Percentiles rank a stretch among this genome's conserved stretches.
Conservation (phyloP, 208 protist species). For the Leishmania aethiopica region DNA sequence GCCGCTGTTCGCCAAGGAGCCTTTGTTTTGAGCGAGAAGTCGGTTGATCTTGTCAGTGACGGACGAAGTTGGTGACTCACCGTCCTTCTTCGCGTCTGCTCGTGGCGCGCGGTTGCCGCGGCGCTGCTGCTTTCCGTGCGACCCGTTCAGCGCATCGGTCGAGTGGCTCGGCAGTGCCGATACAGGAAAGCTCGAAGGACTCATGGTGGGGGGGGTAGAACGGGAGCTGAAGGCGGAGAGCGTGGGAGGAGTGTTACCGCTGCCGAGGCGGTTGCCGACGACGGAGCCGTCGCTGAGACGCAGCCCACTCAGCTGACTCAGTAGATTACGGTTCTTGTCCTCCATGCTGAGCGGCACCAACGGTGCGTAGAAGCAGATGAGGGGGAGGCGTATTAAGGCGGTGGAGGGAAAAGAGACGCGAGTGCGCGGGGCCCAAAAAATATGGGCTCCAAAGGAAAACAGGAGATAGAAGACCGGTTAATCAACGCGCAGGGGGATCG, state of each 20-base stretch:
- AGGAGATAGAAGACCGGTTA: not conserved
- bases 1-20: slow-evolving; percentile 12
- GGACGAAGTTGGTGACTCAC: slow-evolving; percentile 9
- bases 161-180: slow-evolving; percentile 7
- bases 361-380: not conserved
- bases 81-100: not conserved
- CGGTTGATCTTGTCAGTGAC: slow-evolving; percentile 33
- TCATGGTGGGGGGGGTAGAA: slow-evolving; percentile 11
- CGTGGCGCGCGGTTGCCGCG: slow-evolving; percentile 6
- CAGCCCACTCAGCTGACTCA: slow-evolving; percentile 46
- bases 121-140: slow-evolving; percentile 12
- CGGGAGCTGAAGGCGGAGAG: slow-evolving; percentile 14
- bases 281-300: slow-evolving; percentile 47
- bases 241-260: slow-evolving; percentile 21
- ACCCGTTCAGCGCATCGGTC: not conserved
- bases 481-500: not conserved
- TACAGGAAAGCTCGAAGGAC: slow-evolving; percentile 26
- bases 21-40: slow-evolving; percentile 35
- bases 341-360: slow-evolving; percentile 11
- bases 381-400: not conserved
- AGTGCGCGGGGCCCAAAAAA: not conserved
- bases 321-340: slow-evolving; percentile 27
- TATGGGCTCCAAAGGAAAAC: not conserved
- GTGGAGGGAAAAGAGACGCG: not conserved
- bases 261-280: slow-evolving; percentile 28